Base-by-base conservation (phyloP, 106 monocot species). In the Ottelia alismoides region DNA sequence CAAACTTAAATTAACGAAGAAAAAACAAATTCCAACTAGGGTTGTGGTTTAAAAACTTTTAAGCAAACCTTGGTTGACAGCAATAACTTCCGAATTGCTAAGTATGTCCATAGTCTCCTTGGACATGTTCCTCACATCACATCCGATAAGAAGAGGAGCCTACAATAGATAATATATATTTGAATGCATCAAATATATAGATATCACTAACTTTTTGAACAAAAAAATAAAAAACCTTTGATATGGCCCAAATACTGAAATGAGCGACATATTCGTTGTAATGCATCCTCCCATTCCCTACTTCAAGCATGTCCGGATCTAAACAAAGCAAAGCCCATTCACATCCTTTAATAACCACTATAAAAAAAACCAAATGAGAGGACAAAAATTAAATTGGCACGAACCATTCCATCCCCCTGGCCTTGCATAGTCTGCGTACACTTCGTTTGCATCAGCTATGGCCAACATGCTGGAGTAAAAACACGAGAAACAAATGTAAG, bases 291-390 rank as follows among this genome's bases (percentile, higher is more conserved):
- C 93, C 93, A 68, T 93, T 93, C 32, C 87, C 87, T 30, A 93
- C 79, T 65, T 93, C 87, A 18, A 93, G 80, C 87, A 93, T 88
- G 21, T 93, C 83, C 1, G 93, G 87, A 71, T 93, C 93, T 93
- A 56, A 48, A n/a, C n/a, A n/a, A n/a, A n/a, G n/a, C n/a, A n/a
- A n/a, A n/a, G n/a, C n/a, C n/a, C n/a, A n/a, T n/a, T n/a, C n/a
- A n/a, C n/a, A n/a, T n/a, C n/a, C n/a, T n/a, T n/a, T n/a, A n/a
- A n/a, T n/a, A n/a, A n/a, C n/a, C n/a, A n/a, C n/a, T n/a, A n/a
- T n/a, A n/a, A n/a, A n/a, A n/a, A n/a, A n/a, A n/a, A n/a, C n/a
- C n/a, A n/a, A n/a, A n/a, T n/a, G n/a, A n/a, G n/a, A n/a, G n/a
- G n/a, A n/a, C n/a, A n/a, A n/a, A n/a, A n/a, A n/a, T n/a, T n/a